Evolutionary conservation across 805 yeast genomes (phyloP).

Genomic region (Schwanniomyces sp.): DNA sequence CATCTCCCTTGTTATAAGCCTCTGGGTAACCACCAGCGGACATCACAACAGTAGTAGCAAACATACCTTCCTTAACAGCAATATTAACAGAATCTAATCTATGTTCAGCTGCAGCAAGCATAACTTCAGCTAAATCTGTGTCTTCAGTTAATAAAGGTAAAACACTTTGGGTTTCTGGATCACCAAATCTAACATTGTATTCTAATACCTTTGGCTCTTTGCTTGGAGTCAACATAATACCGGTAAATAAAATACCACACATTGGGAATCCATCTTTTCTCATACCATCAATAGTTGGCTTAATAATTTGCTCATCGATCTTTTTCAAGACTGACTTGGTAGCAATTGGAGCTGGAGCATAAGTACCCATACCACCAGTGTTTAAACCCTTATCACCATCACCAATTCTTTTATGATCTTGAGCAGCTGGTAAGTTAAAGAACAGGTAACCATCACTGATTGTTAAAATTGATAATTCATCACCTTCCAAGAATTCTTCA

Average conservation of each 20-base stretch:
- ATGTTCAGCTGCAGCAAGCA: conserved; percentile 93
- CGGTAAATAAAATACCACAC: conserved; percentile 94
- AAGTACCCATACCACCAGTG: conserved; percentile 99
- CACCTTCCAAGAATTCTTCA: conserved; percentile 96
- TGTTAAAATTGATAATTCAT: conserved; percentile 90
- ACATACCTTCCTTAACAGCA: conserved; percentile 54
- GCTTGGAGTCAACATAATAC: conserved; percentile 81
- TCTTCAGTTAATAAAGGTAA: conserved; percentile 78
- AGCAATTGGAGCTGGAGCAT: conserved; percentile 96
- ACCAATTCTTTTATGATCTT: conserved; percentile 95
- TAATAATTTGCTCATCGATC: conserved; percentile 73
- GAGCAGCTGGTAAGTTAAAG: conserved; percentile 93
- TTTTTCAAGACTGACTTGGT: conserved; percentile 68
- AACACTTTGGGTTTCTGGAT: conserved; percentile 98
- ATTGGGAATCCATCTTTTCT: conserved; percentile 93
- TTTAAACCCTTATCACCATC: conserved; percentile 92
- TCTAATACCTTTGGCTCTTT: conserved; percentile 92
- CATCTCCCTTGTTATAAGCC: conserved; percentile 80
- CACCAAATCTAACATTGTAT: conserved; percentile 97
- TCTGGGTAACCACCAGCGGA: conserved; percentile 98
- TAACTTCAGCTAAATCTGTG: conserved; percentile 90
- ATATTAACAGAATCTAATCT: conserved; percentile 80
- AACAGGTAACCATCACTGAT: conserved; percentile 91
- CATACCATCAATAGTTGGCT: conserved; percentile 95
- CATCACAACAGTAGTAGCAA: conserved; percentile 90